phyloP scores from a whole-genome alignment of 2,329 filamentous ascomycete species.

The Pseudogymnoascus sp. region DNA sequence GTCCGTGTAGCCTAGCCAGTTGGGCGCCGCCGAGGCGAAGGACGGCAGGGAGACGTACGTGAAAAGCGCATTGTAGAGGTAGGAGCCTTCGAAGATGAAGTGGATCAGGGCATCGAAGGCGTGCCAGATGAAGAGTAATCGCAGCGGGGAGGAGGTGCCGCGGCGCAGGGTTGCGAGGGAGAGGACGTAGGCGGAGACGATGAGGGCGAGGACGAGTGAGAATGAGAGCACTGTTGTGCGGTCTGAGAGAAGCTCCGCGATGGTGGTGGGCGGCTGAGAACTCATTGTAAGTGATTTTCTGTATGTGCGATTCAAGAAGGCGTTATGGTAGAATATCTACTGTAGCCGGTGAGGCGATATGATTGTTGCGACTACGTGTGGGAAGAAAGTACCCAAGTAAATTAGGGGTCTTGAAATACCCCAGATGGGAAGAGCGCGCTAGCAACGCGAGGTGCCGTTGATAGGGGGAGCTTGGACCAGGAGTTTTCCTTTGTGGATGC shows the following conservation, averaged over 20 bases:
- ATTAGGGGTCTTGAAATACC: constrained; percentile 4
- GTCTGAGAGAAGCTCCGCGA: constrained; percentile 42
- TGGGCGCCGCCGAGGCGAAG: constrained; percentile 72
- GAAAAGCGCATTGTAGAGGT: constrained; percentile 92
- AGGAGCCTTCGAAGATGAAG: constrained; percentile 82
- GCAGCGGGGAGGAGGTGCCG: constrained; percentile 45
- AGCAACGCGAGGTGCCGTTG: not conserved
- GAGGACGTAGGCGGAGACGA: constrained; percentile 39
- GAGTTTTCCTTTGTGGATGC: not conserved
- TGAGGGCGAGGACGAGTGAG: constrained; percentile 44
- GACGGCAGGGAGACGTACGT: constrained; percentile 37
- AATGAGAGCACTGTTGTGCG: constrained; percentile 51
- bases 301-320: not conserved
- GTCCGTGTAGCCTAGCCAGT: constrained; percentile 42
- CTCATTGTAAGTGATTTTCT: not conserved
- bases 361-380: not conserved
- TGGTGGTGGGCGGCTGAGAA: constrained; percentile 10
- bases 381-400: not conserved
- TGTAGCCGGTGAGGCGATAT: not conserved
- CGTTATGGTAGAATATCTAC: not conserved
- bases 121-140: constrained; percentile 89
- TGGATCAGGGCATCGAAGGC: constrained; percentile 88
- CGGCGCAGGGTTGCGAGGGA: constrained; percentile 36
- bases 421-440: not conserved
- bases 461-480: constrained; percentile 5